phyloP scores from a whole-genome alignment of 2,329 filamentous ascomycete genomes.

The Neoarthrinium moseri region DNA sequence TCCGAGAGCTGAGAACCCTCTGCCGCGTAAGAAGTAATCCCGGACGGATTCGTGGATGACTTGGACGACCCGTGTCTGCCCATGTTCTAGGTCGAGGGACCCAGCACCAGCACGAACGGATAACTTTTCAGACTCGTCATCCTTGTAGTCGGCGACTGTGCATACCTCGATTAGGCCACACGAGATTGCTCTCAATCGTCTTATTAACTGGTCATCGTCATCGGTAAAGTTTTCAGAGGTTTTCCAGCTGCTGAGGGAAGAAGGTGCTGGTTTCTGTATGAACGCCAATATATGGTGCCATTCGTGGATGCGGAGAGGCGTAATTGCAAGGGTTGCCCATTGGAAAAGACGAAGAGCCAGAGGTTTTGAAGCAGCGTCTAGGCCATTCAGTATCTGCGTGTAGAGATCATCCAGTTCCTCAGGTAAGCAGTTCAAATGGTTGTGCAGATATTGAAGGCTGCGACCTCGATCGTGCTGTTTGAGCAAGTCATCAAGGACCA shows the following conservation, averaged over 20 bases:
- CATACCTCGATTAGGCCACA: background rate
- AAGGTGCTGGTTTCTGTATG: background rate
- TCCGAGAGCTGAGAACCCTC: background rate
- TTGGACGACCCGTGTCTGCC: slow-evolving; percentile 35
- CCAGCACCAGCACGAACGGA: background rate
- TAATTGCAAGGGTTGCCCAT: background rate
- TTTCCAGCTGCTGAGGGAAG: background rate
- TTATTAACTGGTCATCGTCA: background rate
- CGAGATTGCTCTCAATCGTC: background rate
- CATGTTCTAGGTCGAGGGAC: slow-evolving; percentile 34
- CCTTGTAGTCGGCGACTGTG: background rate
- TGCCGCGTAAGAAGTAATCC: slow-evolving; percentile 38
- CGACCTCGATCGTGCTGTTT: background rate
- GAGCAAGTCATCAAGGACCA: background rate
- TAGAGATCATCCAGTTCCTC: background rate
- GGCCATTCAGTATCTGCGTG: background rate
- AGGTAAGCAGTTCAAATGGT: background rate
- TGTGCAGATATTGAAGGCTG: background rate
- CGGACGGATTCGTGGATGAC: slow-evolving; percentile 53
- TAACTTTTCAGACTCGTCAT: background rate
- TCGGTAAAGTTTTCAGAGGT: background rate
- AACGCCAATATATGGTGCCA: background rate
- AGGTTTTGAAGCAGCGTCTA: background rate
- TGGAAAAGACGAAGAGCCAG: background rate
- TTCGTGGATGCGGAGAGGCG: background rate